Evolutionary conservation across 768 basidiomycete genomes (phyloP).

Genomic region (Imleria badia): DNA sequence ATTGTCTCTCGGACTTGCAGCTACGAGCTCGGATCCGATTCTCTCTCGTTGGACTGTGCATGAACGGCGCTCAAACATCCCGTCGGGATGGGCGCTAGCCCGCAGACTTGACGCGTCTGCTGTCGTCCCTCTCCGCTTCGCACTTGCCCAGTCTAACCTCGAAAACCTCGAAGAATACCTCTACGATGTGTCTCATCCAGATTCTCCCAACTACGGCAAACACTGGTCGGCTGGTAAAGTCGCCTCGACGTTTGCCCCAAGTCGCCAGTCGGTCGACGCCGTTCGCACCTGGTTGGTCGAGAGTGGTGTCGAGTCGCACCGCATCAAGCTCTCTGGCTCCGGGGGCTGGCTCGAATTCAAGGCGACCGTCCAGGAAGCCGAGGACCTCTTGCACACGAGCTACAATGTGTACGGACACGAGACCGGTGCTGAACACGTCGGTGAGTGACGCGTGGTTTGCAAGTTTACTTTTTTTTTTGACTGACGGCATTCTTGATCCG

Average conservation of each 20-base stretch:
- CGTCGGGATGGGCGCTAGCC: conserved; percentile 37
- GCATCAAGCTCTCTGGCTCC: conserved; percentile 33
- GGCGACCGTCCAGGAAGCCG: conserved; percentile 43
- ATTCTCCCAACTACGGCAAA: conserved; percentile 44
- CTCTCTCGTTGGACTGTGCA: conserved; percentile 11
- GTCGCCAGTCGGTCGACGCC: conserved; percentile 32
- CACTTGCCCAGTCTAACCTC: conserved; percentile 43
- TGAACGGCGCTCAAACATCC: conserved; percentile 34
- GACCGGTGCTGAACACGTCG: conserved; percentile 39
- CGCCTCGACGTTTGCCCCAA: conserved; percentile 44
- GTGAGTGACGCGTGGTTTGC: conserved; percentile 17
- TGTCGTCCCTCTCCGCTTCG: conserved; percentile 45
- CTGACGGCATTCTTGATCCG: neutral
- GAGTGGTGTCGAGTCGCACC: conserved; percentile 35
- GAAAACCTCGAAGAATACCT: conserved; percentile 41
- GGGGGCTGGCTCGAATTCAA: conserved; percentile 43
- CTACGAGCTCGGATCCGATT: conserved; percentile 1
- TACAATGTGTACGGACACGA: conserved; percentile 42
- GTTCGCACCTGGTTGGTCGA: conserved; percentile 43
- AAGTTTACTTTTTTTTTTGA: neutral
- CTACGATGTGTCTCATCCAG: conserved; percentile 43
- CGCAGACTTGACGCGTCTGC: conserved; percentile 32
- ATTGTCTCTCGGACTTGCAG: conserved; percentile 18
- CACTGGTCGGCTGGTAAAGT: conserved; percentile 44
- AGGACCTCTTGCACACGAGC: conserved; percentile 41